Base-by-base conservation (phyloP, 2,329 filamentous ascomycete species). In the Colletotrichum sp. region DNA sequence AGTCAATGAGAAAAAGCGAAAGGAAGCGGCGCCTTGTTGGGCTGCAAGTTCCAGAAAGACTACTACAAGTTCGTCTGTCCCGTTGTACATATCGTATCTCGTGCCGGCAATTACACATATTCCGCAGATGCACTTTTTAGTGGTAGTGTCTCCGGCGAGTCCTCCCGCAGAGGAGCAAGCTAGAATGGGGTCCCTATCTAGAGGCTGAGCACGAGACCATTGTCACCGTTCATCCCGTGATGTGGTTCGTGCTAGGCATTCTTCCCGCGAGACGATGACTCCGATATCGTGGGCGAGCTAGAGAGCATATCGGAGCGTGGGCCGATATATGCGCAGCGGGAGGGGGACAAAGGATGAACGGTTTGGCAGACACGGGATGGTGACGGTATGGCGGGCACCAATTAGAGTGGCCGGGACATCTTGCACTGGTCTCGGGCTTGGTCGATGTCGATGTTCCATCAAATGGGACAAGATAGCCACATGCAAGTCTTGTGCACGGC, bases 151-250 rank as follows among this genome's bases (percentile, higher is more conserved):
- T 21, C 13, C 24, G 55, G 21, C 10, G 26, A 36, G 39, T 18
- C 30, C n/a, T 26, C 18, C 65, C 13, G 65, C 18, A 13, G 36
- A 49, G 3, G n/a, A 52, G n/a, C n/a, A 49, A 18, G 10, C 32
- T 34, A 15, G 32, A n/a, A 21, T 5, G 7, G 8, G 24, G 18
- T 16, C 30, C 26, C 63, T 34, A 30, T 57, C 72, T 32, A 15
- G 18, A 21, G 26, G 62, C 30, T 52, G 67, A 57, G 64, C 73
- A 73, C 73, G 63, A 68, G 73, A 68, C 64, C 64, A 32, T 52
- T 4, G n/a, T 15, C 39, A 30, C 16, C n/a, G 12, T 72, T 60
- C 64, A 36, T 60, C n/a, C 55, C 69, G 68, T 75, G 72, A 75
- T 21, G 30, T 44, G 52, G 49, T 28, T 32, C 12, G 32, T 32